These are phyloP conservation scores for Emericellopsis terricola DNA, from an alignment of 495 filamentous ascomycete genomes.

Conservation along the genomic window DNA sequence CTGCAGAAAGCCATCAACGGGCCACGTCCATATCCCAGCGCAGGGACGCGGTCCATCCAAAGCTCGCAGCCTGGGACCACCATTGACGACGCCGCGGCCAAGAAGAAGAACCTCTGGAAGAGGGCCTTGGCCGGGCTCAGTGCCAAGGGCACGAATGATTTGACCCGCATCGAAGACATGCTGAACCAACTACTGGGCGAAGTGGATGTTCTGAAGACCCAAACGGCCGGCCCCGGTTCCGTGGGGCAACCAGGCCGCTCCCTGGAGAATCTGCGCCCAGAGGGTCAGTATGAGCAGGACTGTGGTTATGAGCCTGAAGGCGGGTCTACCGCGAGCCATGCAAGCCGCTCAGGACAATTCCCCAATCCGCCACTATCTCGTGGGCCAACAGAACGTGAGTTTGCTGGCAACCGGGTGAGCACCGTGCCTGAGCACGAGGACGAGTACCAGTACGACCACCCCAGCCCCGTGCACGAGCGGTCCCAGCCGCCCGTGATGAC, in stretches of 20 bases:
- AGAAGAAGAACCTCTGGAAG: slow-evolving; percentile 79
- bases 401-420: slow-evolving; percentile 63
- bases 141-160: slow-evolving; percentile 69
- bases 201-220: slow-evolving; percentile 70
- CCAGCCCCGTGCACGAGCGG: slow-evolving; percentile 12
- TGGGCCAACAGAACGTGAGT: slow-evolving; percentile 44
- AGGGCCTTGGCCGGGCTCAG: slow-evolving; percentile 80
- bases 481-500: slow-evolving; percentile 13
- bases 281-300: slow-evolving; percentile 36
- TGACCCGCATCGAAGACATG: slow-evolving; percentile 89
- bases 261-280: slow-evolving; percentile 36
- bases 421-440: slow-evolving; percentile 68
- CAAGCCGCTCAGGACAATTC: slow-evolving; percentile 59
- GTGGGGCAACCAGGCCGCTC: slow-evolving; percentile 25
- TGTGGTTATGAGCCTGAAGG: slow-evolving; percentile 73
- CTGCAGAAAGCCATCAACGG: slow-evolving; percentile 69
- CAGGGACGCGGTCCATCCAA: slow-evolving; percentile 35
- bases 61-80: slow-evolving; percentile 42
- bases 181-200: slow-evolving; percentile 79
- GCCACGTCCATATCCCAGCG: slow-evolving; percentile 66
- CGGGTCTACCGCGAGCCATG: slow-evolving; percentile 48
- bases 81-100: slow-evolving; percentile 52
- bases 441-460: slow-evolving; percentile 40
- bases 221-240: slow-evolving; percentile 18
- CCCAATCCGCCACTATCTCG: slow-evolving; percentile 48